Base-by-base conservation (phyloP, 768 basidiomycete species). In the Leccinum broughii region DNA sequence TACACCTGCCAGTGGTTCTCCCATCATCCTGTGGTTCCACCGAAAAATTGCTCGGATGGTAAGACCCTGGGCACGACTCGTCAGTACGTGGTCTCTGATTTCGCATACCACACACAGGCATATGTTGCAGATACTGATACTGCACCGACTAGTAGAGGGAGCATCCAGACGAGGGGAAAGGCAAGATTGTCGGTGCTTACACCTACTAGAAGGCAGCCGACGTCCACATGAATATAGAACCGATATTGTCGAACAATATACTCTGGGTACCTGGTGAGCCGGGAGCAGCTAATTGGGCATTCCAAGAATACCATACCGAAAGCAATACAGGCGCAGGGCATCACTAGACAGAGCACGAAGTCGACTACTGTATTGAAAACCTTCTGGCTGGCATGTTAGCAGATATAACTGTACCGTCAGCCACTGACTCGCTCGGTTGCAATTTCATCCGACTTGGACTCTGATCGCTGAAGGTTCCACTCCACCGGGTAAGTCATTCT, bases 191-290 rank as follows among this genome's bases (percentile, higher is more conserved):
- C 71, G 20, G 67, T 73, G 64, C 70, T 77, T 2, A 74, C 56
- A 4, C 72, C 73, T 0, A 78, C 73, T 0, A 78, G 68, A 46
- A 64, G 57, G 64, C 85, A 85, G 5, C 84, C 83, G 32, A 79
- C 68, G 57, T 77, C 76, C 66, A 83, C 76, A n/a, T 76, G 69
- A 54, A 85, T 78, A 60, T 81, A 77, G 65, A 76, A 85, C 9
- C 83, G 78, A 65, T 82, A 80, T 30, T 78, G 81, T 70, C 83
- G 81, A 0, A 83, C 80, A 44, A 84, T 62, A 50, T 78, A 80
- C 56, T 81, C 83, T 67, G 56, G 15, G 39, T 35, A 22, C 15
- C 34, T 2, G 2, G 48, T 64, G 39, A 64, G 44, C 68, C 50
- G 48, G 22, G 53, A 17, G 26, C 30, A 54, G 9, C 11, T 39